Evolutionary conservation across 768 basidiomycete genomes (phyloP), one percentile per base, ranked within the genome.

Genomic region (Cytidiella melzeri): DNA sequence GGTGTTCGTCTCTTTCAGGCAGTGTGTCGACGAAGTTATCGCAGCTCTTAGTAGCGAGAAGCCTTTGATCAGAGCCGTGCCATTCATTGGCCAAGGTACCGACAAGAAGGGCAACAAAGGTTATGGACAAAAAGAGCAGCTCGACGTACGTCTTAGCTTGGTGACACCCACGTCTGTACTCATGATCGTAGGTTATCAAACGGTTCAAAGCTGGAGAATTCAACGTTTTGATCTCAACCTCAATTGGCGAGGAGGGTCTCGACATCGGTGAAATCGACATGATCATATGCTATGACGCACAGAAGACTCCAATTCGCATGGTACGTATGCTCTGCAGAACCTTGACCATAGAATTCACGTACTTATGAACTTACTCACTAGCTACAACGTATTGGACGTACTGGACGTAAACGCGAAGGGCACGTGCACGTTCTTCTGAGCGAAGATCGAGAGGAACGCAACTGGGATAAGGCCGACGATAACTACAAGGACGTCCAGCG

Each of bases 251-350:
- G 68, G 96, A 99, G 66, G 96, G 96, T 50, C 74, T 99, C 15
- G 96, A 99, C 64, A 99, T 99, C 48, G 96, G 96, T 26, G 94
- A 96, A 64, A 85, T 99, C 13, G 96, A 99, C 63, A 73, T 93
- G 61, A 95, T 97, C 48, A 72, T 97, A 42, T 97, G 94, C 60
- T 99, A 98, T 64, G 96, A 99, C 57, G 84, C 93, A 21, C 91
- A 94, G 59, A 96, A 95, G 71, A 91, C 91, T 0, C 87, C 94
- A 1, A 93, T 97, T 54, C 90, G 94, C 50, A 92, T 96, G 87
- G 95, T 95, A 64, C 45, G 81, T 55, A 20, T 28, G 25, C 13
- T 38, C 24, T 38, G 7, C 7, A 27, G 36, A 10, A 20, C 2
- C 43, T 1, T 11, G 18, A 28, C 13, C 5, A 9, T 15, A 20